These are phyloP conservation scores for Suhomyces guaymorum DNA, from an alignment of 1,139 yeast species.

Conservation along the genomic window DNA sequence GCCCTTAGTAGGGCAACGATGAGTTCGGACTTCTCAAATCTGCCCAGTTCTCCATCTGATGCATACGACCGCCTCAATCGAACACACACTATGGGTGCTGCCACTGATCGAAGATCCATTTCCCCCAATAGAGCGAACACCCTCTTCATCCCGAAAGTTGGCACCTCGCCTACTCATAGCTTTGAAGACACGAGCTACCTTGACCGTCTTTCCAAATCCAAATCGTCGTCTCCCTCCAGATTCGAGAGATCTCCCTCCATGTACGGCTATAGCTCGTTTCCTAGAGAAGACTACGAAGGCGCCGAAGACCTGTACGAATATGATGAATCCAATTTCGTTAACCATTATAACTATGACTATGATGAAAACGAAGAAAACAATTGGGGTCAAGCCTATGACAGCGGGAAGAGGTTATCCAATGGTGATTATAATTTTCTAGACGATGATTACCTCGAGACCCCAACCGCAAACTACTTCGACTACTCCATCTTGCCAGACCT, in stretches of 20 bases:
- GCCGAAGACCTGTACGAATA: conserved; percentile 4
- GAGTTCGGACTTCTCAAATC: conserved; percentile 1
- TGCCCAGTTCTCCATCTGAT: conserved; percentile 6
- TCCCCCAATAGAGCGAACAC: conserved; percentile 15
- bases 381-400: conserved; percentile 5
- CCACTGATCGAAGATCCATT: not conserved
- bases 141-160: conserved; percentile 11
- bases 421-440: conserved; percentile 13
- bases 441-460: conserved; percentile 24
- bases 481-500: conserved; percentile 45
- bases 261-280: conserved; percentile 11
- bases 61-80: not conserved
- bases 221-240: conserved; percentile 38
- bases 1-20: not conserved
- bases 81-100: not conserved
- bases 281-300: conserved; percentile 1
- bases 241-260: conserved; percentile 20
- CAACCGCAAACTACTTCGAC: conserved; percentile 37
- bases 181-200: conserved; percentile 4
- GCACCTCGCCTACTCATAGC: conserved; percentile 7
- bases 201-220: conserved; percentile 6
- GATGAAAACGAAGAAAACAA: conserved; percentile 15
- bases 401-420: conserved; percentile 3
- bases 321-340: conserved; percentile 6
- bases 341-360: conserved; percentile 10